phyloP scores from a whole-genome alignment of 208 protist species.

The Trypanosoma grayi region DNA sequence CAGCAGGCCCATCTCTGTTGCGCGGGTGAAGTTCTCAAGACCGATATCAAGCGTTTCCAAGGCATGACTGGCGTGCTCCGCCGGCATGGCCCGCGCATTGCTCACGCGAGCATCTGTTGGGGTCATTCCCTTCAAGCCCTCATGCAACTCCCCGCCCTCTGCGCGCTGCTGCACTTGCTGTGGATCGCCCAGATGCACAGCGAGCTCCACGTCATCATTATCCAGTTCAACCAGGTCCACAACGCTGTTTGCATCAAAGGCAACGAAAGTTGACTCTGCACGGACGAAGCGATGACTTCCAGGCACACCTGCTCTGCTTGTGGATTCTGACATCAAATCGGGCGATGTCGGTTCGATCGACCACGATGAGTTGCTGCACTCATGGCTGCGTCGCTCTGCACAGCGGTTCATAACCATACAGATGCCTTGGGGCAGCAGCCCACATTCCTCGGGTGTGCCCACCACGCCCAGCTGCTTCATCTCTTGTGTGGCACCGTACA shows the following conservation, averaged over 20 bases:
- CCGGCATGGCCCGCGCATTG: slow-evolving; percentile 47
- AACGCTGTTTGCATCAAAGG: slow-evolving; percentile 65
- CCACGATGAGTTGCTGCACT: not conserved
- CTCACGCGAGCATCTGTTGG: slow-evolving; percentile 62
- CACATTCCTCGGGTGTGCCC: slow-evolving; percentile 75
- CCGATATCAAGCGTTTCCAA: slow-evolving; percentile 78
- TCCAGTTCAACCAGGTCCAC: slow-evolving; percentile 80
- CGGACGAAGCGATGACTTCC: slow-evolving; percentile 51
- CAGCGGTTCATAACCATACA: slow-evolving; percentile 60
- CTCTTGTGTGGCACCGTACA: slow-evolving; percentile 86
- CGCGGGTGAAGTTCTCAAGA: slow-evolving; percentile 71
- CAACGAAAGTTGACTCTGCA: slow-evolving; percentile 76
- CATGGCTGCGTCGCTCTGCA: slow-evolving; percentile 24
- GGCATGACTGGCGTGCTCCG: slow-evolving; percentile 69
- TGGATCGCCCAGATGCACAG: slow-evolving; percentile 48
- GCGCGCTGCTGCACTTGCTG: not conserved
- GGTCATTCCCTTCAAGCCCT: not conserved
- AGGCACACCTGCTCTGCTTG: no score
- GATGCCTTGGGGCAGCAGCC: slow-evolving; percentile 72
- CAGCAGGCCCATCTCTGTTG: slow-evolving; percentile 52
- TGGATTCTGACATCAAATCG: no score
- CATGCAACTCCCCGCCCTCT: not conserved
- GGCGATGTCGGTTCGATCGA: not conserved
- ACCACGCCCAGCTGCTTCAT: slow-evolving; percentile 88
- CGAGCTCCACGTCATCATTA: slow-evolving; percentile 69